Evolutionary conservation across 805 yeast genomes (phyloP).

Genomic region (Tetrapisispora arboricola): DNA sequence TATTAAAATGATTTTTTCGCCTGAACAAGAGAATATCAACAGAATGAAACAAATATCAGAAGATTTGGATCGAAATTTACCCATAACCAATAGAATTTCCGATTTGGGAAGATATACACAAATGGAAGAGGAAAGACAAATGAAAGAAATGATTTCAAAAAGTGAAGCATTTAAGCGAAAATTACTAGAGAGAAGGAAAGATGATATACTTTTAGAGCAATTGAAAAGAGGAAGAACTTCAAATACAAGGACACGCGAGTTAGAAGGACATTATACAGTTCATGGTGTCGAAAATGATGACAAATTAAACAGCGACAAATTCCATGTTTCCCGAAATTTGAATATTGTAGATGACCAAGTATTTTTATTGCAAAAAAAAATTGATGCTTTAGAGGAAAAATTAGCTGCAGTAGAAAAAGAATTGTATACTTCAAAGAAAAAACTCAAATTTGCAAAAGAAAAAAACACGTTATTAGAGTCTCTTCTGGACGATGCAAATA

Average conservation of each 20-base stretch:
- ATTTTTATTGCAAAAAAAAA: conserved; percentile 9
- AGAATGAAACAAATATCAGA: conserved; percentile 15
- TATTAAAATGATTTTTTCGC: conserved; percentile 12
- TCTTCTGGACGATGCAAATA: conserved; percentile 25
- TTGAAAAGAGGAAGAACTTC: conserved; percentile 8
- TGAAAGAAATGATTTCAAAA: conserved; percentile 17
- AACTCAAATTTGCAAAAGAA: conserved; percentile 24
- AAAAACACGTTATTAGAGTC: conserved; percentile 23
- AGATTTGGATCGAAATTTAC: conserved; percentile 5
- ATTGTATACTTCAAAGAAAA: conserved; percentile 14
- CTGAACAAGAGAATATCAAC: conserved; percentile 14
- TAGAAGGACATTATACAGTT: neutral
- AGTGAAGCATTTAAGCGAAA: conserved; percentile 25
- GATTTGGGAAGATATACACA: neutral
- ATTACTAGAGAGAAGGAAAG: conserved; percentile 21
- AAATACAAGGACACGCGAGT: neutral
- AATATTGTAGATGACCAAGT: conserved; percentile 13
- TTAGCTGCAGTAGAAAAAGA: conserved; percentile 11
- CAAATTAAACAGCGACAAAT: neutral
- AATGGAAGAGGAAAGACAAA: conserved; percentile 2
- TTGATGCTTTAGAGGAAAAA: conserved; percentile 9
- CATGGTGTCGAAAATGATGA: neutral
- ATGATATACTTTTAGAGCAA: conserved; percentile 18
- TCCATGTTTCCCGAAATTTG: neutral
- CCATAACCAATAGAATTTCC: conserved; percentile 3